A percentile compares a stretch with the other conserved stretches of the same genome.
Conservation (phyloP, 768 basidiomycete genomes). For the Tricholoma flavovirens region DNA sequence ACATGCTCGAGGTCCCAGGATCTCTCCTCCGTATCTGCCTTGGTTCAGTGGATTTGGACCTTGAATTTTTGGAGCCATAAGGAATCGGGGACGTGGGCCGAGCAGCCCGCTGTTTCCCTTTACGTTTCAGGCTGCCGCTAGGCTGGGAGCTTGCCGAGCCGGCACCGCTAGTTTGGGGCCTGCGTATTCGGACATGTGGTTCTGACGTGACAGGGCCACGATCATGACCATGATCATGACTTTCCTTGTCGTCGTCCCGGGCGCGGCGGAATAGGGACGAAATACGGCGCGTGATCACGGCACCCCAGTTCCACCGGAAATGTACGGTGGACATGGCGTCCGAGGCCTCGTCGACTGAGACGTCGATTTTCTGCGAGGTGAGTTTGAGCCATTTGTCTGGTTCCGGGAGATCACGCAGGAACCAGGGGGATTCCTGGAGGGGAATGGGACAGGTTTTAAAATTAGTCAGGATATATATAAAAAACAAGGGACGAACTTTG, state of each 20-base stretch:
- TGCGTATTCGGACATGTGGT: constrained; percentile 14
- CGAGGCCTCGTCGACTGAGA: constrained; percentile 73
- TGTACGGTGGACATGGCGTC: constrained; percentile 64
- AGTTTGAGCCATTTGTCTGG: constrained; percentile 62
- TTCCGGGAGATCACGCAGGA: constrained; percentile 60
- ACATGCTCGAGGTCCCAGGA: constrained; percentile 8
- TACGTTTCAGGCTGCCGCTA: constrained; percentile 13
- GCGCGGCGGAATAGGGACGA: constrained; percentile 46
- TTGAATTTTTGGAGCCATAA: constrained; percentile 10
- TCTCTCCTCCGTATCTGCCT: constrained; percentile 13
- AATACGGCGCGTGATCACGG: constrained; percentile 34
- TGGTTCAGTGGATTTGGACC: constrained; percentile 28
- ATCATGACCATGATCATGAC: constrained; percentile 7
- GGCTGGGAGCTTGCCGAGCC: background rate
- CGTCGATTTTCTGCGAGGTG: constrained; percentile 37
- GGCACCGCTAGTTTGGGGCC: constrained; percentile 9
- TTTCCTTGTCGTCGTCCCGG: constrained; percentile 17
- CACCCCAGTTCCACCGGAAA: constrained; percentile 58
- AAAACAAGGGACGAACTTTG: constrained; percentile 48
- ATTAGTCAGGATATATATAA: too few relatives aligned
- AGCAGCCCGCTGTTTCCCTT: constrained; percentile 19
- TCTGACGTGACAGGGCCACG: constrained; percentile 19
- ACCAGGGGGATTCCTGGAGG: constrained; percentile 55
- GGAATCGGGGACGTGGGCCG: background rate
- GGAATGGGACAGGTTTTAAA: constrained; percentile 5